These are phyloP conservation scores for Fusarium buharicum DNA, from an alignment of 2,329 filamentous ascomycete genomes.

Conservation along the genomic window DNA sequence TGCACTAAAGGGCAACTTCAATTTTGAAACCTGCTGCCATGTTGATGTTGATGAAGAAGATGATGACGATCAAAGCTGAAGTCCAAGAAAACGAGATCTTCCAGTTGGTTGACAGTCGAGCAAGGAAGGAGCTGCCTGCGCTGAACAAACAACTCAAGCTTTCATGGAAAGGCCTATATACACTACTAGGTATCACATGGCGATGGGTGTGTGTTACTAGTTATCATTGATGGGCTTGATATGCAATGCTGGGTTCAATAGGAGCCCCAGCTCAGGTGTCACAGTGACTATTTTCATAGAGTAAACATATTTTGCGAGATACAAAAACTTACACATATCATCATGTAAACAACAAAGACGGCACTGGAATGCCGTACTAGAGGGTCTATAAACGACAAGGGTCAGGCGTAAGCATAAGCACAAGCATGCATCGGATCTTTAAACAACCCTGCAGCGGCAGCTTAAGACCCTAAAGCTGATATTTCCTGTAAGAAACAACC, in stretches of 20 bases:
- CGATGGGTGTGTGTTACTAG: too few relatives aligned
- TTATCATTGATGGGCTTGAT: too few relatives aligned
- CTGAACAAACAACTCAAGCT: too few relatives aligned
- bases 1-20: slow-evolving; percentile 45
- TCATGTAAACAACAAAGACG: neutral
- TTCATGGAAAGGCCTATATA: too few relatives aligned
- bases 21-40: slow-evolving; percentile 43
- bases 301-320: too few relatives aligned
- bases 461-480: neutral
- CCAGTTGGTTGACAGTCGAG: too few relatives aligned
- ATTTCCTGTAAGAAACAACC: neutral
- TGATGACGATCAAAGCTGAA: neutral
- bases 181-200: too few relatives aligned
- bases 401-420: neutral
- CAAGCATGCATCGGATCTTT: neutral
- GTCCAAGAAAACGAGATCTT: neutral
- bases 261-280: too few relatives aligned
- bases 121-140: neutral
- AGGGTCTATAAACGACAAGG: neutral
- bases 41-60: neutral
- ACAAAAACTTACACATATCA: neutral
- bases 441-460: neutral
- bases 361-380: neutral
- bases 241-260: too few relatives aligned
- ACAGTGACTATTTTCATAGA: too few relatives aligned